These are phyloP conservation scores for Talaromyces liani DNA, from an alignment of 495 filamentous ascomycete species.

Conservation along the genomic window DNA sequence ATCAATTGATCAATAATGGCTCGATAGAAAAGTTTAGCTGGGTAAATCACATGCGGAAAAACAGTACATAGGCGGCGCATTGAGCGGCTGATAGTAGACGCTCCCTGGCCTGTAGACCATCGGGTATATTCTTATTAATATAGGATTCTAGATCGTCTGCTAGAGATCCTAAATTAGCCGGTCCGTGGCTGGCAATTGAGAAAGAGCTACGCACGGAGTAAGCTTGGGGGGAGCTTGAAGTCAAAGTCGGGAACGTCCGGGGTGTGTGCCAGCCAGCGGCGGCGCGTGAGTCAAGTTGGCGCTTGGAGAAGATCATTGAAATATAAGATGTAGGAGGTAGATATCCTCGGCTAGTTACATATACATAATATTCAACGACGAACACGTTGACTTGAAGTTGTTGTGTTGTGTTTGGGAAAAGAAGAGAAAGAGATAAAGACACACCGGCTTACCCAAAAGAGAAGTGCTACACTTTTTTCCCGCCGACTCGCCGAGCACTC, in stretches of 20 bases:
- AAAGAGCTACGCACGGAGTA: not conserved
- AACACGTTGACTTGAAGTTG: no score
- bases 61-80: not conserved
- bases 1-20: no score
- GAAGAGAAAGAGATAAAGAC: conserved; percentile 4
- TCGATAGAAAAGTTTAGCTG: no score
- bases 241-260: not conserved
- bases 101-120: not conserved
- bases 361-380: no score
- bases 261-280: not conserved
- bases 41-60: no score
- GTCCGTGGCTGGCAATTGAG: no score
- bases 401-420: not conserved
- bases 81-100: not conserved
- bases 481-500: conserved; percentile 6
- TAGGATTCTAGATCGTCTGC: not conserved
- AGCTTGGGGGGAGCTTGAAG: not conserved
- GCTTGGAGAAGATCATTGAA: not conserved
- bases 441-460: conserved; percentile 42
- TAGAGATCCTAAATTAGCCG: not conserved
- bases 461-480: conserved; percentile 14
- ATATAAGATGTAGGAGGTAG: not conserved
- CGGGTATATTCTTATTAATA: not conserved
- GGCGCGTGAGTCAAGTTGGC: not conserved
- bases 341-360: not conserved